Conservation (phyloP, 306 rosid species). For the Fragaria nilgerrensis region DNA sequence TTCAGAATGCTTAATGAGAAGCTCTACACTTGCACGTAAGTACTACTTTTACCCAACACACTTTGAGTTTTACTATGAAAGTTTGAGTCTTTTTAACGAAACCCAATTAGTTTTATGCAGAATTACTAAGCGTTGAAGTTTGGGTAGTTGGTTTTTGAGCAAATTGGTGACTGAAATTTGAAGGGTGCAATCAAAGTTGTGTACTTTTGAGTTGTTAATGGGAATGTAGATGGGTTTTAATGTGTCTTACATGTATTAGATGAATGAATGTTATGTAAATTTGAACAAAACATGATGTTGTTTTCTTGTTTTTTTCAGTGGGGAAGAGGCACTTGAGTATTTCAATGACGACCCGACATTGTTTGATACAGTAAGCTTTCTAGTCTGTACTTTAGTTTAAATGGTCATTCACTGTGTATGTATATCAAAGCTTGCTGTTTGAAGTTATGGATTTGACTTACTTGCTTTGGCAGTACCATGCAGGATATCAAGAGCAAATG, state of each 20-base stretch:
- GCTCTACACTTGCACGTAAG: constrained; percentile 95
- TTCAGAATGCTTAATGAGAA: constrained; percentile 96
- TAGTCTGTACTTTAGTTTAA: neutral
- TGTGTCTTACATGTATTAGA: neutral
- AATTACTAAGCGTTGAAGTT: neutral
- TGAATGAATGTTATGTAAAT: neutral
- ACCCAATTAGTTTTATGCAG: neutral
- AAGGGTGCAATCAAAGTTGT: neutral
- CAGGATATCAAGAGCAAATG: constrained; percentile 93
- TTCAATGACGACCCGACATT: constrained; percentile 67
- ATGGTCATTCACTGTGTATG: neutral
- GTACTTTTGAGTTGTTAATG: neutral
- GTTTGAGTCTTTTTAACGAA: neutral
- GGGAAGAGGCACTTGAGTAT: constrained; percentile 84
- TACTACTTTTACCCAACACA: neutral
- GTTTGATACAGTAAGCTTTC: constrained; percentile 59
- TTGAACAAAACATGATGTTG: neutral
- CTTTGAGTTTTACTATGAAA: neutral
- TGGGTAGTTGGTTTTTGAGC: neutral
- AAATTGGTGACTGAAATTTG: neutral
- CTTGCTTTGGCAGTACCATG: constrained; percentile 75
- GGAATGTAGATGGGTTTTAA: neutral
- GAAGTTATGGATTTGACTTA: constrained; percentile 24
- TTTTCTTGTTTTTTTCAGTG: constrained; percentile 34
- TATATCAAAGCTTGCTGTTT: constrained; percentile 9